These are phyloP conservation scores for Cercophora samala DNA, from an alignment of 495 filamentous ascomycete genomes.

Conservation along the genomic window DNA sequence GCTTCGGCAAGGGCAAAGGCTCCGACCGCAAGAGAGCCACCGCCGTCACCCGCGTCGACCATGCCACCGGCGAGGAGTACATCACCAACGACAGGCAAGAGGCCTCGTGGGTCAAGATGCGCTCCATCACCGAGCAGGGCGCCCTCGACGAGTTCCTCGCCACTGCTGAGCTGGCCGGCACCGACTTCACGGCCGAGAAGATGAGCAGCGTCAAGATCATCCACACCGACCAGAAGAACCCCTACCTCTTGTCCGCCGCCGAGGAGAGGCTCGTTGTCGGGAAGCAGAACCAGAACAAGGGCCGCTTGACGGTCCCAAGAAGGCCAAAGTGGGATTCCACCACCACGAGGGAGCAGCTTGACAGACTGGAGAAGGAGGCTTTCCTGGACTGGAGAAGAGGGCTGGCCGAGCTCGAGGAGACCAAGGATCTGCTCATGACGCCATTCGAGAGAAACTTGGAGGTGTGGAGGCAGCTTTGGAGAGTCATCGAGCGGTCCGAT, in stretches of 20 bases:
- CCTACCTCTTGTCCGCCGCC: slow-evolving; percentile 82
- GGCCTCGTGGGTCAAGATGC: slow-evolving; percentile 91
- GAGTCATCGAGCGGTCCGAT: slow-evolving; percentile 96
- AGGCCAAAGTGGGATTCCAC: slow-evolving; percentile 81
- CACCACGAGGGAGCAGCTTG: slow-evolving; percentile 80
- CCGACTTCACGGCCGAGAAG: slow-evolving; percentile 98
- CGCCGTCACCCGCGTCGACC: slow-evolving; percentile 58
- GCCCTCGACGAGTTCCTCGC: slow-evolving; percentile 74
- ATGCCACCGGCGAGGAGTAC: slow-evolving; percentile 61
- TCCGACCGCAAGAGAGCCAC: slow-evolving; percentile 60
- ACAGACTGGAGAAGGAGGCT: slow-evolving; percentile 71
- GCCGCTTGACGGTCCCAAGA: slow-evolving; percentile 80
- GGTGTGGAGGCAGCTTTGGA: slow-evolving; percentile 97
- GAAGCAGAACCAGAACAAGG: slow-evolving; percentile 78
- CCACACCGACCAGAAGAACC: slow-evolving; percentile 90
- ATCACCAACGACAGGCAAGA: slow-evolving; percentile 72
- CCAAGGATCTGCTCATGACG: slow-evolving; percentile 92
- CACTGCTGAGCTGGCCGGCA: slow-evolving; percentile 92
- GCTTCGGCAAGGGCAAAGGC: slow-evolving; percentile 85
- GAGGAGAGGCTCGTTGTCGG: slow-evolving; percentile 73
- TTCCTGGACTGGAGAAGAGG: slow-evolving; percentile 88
- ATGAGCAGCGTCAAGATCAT: slow-evolving; percentile 99
- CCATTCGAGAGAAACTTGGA: slow-evolving; percentile 98
- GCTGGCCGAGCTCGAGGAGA: slow-evolving; percentile 87
- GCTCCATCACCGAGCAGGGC: slow-evolving; percentile 94